A percentile compares a stretch with the other conserved stretches of the same genome.
These are phyloP conservation scores for Prunus mongolica DNA, from an alignment of 306 rosid genomes.

Conservation along the genomic window DNA sequence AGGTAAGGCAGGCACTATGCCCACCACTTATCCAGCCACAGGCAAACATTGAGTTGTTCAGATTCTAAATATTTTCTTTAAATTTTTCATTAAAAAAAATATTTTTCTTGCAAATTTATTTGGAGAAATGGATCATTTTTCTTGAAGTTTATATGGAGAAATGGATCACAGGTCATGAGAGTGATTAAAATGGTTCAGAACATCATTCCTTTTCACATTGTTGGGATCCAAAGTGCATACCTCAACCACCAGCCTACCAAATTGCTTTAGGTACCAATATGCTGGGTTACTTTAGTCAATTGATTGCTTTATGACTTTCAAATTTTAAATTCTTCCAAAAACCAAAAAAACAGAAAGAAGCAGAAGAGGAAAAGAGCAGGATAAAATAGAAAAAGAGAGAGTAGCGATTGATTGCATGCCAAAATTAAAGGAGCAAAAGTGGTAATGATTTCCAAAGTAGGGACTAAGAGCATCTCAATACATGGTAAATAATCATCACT, in stretches of 20 bases:
- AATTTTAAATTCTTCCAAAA: constrained; percentile 1
- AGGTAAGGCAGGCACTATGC: not conserved
- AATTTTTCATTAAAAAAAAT: not conserved
- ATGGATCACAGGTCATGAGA: not conserved
- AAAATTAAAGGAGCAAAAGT: constrained; percentile 44
- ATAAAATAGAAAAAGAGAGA: constrained; percentile 24
- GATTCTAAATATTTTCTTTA: too few species aligned
- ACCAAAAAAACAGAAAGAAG: too few species aligned
- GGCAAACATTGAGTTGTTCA: not conserved
- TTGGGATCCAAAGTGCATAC: not conserved
- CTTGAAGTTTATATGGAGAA: not conserved
- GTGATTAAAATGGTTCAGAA: not conserved
- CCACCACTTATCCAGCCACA: not conserved
- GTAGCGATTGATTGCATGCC: constrained; percentile 36
- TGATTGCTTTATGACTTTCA: not conserved
- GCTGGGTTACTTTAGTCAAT: not conserved
- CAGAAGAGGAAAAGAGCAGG: not conserved
- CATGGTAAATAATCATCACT: constrained; percentile 62
- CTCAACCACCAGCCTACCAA: not conserved
- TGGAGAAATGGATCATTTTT: not conserved
- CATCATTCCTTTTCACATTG: not conserved
- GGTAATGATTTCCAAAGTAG: constrained; percentile 54
- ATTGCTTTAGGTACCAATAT: not conserved
- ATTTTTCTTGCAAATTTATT: not conserved
- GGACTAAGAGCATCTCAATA: constrained; percentile 49